Conservation (phyloP, 306 rosid genomes). For the Adenanthera pavonina region DNA sequence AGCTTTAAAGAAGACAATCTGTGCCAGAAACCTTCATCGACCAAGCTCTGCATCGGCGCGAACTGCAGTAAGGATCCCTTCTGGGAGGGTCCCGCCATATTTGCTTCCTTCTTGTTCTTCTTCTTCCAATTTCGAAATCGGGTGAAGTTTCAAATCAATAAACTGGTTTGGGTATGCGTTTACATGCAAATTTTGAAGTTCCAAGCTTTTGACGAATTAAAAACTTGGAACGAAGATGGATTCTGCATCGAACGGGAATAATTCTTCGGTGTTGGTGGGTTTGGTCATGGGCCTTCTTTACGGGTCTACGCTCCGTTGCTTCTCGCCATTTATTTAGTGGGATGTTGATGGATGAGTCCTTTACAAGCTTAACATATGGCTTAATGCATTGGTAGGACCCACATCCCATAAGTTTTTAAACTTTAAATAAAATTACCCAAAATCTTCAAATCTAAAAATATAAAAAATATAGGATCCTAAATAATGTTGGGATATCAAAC, state of each 20-base stretch:
- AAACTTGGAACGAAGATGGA: neutral
- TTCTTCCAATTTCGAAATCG: neutral
- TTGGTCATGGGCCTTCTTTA: neutral
- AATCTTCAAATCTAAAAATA: too few relatives aligned
- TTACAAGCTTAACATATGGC: neutral
- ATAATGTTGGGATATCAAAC: too few relatives aligned
- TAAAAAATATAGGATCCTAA: too few relatives aligned
- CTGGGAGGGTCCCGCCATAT: constrained; percentile 48
- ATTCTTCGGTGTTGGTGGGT: neutral
- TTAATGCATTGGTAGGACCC: neutral
- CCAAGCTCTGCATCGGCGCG: constrained; percentile 85
- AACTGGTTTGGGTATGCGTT: too few relatives aligned
- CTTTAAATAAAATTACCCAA: too few relatives aligned
- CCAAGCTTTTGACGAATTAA: neutral
- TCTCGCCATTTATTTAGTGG: neutral
- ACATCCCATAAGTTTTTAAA: neutral
- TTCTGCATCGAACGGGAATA: neutral
- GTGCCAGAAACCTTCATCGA: constrained; percentile 99
- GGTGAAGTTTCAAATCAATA: neutral
- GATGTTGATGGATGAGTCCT: neutral
- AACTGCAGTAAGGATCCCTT: constrained; percentile 67
- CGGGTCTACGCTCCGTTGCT: neutral
- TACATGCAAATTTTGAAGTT: neutral
- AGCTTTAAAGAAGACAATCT: constrained; percentile 87
- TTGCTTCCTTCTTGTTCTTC: neutral